Evolutionary conservation across 2,329 filamentous ascomycete species (phyloP).

Genomic region (Bimuria novae-zelandiae): DNA sequence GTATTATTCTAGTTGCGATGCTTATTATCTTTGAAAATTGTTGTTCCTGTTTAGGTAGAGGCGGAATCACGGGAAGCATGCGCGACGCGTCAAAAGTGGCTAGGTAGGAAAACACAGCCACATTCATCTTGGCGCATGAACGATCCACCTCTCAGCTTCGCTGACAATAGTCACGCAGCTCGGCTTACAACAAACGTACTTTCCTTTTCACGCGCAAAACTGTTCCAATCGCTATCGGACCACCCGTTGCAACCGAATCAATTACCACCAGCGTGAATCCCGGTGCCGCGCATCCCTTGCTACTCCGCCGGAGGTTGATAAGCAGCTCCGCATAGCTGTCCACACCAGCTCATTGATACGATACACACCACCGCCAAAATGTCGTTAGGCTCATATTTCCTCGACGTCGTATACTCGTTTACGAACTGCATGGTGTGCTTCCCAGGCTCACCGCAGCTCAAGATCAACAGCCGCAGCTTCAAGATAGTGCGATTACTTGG

Average conservation of each 20-base stretch:
- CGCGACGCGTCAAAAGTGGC: background rate
- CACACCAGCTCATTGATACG: background rate
- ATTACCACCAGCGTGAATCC: too few species aligned
- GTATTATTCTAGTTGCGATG: too few species aligned
- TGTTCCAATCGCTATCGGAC: too few species aligned
- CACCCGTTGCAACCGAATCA: too few species aligned
- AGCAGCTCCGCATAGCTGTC: constrained; percentile 16
- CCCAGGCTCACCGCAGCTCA: constrained; percentile 88
- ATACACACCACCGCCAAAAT: constrained; percentile 21
- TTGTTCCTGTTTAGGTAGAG: too few species aligned
- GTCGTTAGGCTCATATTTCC: constrained; percentile 63
- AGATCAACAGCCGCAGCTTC: constrained; percentile 93
- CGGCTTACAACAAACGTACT: background rate
- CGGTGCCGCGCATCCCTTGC: constrained; percentile 1
- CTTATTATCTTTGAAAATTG: too few species aligned
- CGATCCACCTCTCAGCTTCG: constrained; percentile 1
- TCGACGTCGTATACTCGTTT: constrained; percentile 88
- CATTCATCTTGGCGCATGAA: background rate
- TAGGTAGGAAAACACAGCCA: background rate
- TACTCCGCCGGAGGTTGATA: constrained; percentile 7
- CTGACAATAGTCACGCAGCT: background rate
- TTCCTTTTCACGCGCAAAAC: background rate
- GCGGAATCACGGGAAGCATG: too few species aligned
- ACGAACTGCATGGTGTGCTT: constrained; percentile 97
- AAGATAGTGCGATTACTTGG: constrained; percentile 93